These are phyloP conservation scores for Saksenaea vasiformis DNA, from an alignment of 371 early-diverging fungal species.

Conservation along the genomic window DNA sequence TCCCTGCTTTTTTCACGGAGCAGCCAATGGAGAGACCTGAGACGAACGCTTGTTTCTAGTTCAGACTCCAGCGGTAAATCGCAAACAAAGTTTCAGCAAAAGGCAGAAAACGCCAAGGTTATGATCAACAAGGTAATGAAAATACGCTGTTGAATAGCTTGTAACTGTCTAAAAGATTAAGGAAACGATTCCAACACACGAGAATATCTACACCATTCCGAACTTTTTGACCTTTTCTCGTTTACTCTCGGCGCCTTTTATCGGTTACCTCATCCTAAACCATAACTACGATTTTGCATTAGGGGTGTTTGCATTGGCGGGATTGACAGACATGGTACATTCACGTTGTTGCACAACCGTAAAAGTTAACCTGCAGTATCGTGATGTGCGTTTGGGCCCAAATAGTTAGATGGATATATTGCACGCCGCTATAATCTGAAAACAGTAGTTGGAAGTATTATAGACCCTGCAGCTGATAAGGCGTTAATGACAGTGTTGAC, in stretches of 20 bases:
- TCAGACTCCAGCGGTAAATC: background rate
- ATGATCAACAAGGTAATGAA: slow-evolving; percentile 33
- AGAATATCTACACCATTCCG: slow-evolving; percentile 89
- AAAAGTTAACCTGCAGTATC: background rate
- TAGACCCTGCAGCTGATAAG: slow-evolving; percentile 98
- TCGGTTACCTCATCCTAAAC: slow-evolving; percentile 85
- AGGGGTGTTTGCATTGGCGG: slow-evolving; percentile 75
- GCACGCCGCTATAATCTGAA: slow-evolving; percentile 87
- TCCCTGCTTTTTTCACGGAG: background rate
- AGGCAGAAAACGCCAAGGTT: slow-evolving; percentile 41
- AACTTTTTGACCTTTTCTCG: slow-evolving; percentile 85
- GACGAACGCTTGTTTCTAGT: slow-evolving; percentile 1
- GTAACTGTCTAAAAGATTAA: slow-evolving; percentile 18
- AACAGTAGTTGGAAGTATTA: slow-evolving; percentile 85
- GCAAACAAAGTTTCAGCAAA: slow-evolving; percentile 16
- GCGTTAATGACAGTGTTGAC: slow-evolving; percentile 91
- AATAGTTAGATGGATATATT: slow-evolving; percentile 88
- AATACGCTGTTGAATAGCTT: background rate
- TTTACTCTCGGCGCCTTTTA: slow-evolving; percentile 75
- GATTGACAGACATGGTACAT: slow-evolving; percentile 82
- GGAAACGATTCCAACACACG: slow-evolving; percentile 42
- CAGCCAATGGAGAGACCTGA: background rate
- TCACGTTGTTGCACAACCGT: background rate
- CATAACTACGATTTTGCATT: slow-evolving; percentile 72
- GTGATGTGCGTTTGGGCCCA: background rate